Base-by-base conservation (phyloP, 129 eudicot species). In the Tagetes erecta region DNA sequence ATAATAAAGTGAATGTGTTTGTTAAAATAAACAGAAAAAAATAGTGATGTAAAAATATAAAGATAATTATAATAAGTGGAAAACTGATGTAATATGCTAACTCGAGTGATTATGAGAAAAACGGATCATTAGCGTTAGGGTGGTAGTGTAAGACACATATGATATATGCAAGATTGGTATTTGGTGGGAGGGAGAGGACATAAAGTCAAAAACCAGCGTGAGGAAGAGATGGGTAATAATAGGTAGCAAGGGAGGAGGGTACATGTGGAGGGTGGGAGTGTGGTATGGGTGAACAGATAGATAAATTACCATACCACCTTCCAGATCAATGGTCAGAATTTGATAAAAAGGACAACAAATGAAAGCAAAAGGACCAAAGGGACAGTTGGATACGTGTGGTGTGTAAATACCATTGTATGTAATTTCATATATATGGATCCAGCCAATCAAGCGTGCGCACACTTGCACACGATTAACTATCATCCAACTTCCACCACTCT, bases 301-400 rank as follows among this genome's bases (percentile, higher is more conserved):
- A n/a, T n/a, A n/a, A 38, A 70, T 44, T 34, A 55, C 80, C 81
- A 70, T 70, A n/a, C n/a, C n/a, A 50, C 82, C 38, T 78, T 71
- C 64, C 44, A 35, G 68, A 71, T 78, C 62, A 44, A 34, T 64
- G 72, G 72, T 58, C 68, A 57, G 75, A 77, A 49, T 46, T 53
- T 56, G 2, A 8, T 41, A 59, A 30, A 45, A 78, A 71, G 73
- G 73, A 64, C 78, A 72, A 38, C 74, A 72, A 50, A 8, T 56
- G 57, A 71, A 56, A 64, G 77, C 64, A 64, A 78, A 79, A 65
- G 83, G 83, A 79, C 83, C 78, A 72, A 79, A 72, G 63, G 49
- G 74, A 79, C 74, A 79, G 83, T 79, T 65, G 83, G 83, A 79
- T 79, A 78, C 83, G n/a, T n/a, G n/a, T n/a, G n/a, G 78, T 79